phyloP scores from a whole-genome alignment of 345 rosid species.

The Adansonia digitata region DNA sequence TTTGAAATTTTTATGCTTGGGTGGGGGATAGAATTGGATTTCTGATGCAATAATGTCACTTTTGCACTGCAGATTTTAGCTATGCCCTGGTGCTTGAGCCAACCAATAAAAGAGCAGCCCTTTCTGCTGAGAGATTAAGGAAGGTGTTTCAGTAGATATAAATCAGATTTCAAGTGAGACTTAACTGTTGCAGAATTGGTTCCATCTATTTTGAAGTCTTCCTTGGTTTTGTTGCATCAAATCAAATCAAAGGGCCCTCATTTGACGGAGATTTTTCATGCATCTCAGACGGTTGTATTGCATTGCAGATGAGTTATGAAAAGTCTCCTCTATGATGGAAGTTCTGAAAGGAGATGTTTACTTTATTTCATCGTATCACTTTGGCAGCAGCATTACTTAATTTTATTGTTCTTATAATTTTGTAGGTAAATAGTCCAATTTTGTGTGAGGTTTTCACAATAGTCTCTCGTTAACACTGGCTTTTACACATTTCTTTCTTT shows the following conservation, averaged over 20 bases:
- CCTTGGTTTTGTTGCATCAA: neutral
- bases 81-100: slow-evolving; percentile 93
- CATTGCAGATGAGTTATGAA: too few species aligned
- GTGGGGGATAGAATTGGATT: neutral
- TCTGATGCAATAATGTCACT: neutral
- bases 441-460: slow-evolving; percentile 25
- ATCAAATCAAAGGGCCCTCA: neutral
- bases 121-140: slow-evolving; percentile 70
- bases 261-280: neutral
- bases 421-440: slow-evolving; percentile 31
- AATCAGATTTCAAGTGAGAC: neutral
- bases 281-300: neutral
- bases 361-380: neutral
- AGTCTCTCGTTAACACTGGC: neutral
- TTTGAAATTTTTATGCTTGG: neutral
- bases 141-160: slow-evolving; percentile 41
- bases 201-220: neutral
- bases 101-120: slow-evolving; percentile 79
- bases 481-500: neutral
- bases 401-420: neutral
- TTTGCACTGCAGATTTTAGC: slow-evolving; percentile 56
- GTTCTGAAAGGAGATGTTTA: neutral
- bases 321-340: too few species aligned
- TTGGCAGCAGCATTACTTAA: neutral
- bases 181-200: neutral